A percentile compares a stretch with the other conserved stretches of the same genome.
phyloP scores from a whole-genome alignment of 2,329 filamentous ascomycete species.

The Xylaria sp. region DNA sequence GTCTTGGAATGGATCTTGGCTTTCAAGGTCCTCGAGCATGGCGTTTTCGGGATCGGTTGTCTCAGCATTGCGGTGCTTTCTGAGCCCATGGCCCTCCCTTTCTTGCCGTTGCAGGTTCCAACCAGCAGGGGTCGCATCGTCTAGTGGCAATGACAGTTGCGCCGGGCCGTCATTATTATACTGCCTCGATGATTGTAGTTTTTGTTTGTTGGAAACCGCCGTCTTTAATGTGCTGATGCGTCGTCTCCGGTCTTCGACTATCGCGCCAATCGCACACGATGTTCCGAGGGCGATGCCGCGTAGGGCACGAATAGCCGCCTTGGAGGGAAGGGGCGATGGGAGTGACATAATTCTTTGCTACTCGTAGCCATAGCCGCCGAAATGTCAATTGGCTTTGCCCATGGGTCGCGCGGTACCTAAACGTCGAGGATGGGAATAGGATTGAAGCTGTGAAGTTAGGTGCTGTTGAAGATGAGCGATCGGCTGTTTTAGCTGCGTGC shows the following conservation, averaged over 20 bases:
- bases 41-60: neutral
- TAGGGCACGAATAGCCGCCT: conserved; percentile 65
- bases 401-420: conserved; percentile 8
- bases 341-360: conserved; percentile 54
- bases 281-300: conserved; percentile 67
- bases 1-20: neutral
- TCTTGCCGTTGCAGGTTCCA: conserved; percentile 41
- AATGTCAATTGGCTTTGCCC: conserved; percentile 8
- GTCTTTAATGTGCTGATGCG: conserved; percentile 63
- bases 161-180: conserved; percentile 44
- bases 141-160: conserved; percentile 28
- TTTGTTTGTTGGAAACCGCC: conserved; percentile 64
- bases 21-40: neutral
- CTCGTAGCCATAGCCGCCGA: conserved; percentile 27
- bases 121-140: conserved; percentile 34
- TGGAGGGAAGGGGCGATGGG: conserved; percentile 63
- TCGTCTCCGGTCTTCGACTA: conserved; percentile 67
- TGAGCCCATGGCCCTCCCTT: conserved; percentile 4
- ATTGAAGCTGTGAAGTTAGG: neutral
- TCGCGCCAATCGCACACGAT: conserved; percentile 65
- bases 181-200: conserved; percentile 56
- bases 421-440: neutral
- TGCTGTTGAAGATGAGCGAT: neutral
- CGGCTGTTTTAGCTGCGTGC: neutral
- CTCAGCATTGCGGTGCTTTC: conserved; percentile 5